Evolutionary conservation across 768 basidiomycete species (phyloP).

Genomic region (Agaricus sinodeliciosus): DNA sequence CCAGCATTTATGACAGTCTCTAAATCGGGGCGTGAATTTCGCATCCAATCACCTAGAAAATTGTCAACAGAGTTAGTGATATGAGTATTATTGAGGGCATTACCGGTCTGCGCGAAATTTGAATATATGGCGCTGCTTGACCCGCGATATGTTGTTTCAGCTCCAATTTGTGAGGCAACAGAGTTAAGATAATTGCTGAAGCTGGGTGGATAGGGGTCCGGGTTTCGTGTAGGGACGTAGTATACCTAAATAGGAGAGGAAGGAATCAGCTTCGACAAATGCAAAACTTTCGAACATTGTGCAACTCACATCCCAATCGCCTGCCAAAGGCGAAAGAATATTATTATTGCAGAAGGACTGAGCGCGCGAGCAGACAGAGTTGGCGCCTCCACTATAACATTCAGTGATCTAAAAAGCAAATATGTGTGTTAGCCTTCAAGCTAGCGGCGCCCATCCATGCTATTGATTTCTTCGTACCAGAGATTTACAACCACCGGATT

Average conservation of each 20-base stretch:
- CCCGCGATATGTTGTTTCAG: slow-evolving; percentile 34
- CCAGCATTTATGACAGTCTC: slow-evolving; percentile 56
- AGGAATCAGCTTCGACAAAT: too few species aligned
- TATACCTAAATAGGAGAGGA: slow-evolving; percentile 32
- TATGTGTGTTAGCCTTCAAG: not conserved
- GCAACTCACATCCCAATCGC: slow-evolving; percentile 43
- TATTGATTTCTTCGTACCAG: slow-evolving; percentile 25
- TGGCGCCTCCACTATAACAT: slow-evolving; percentile 43
- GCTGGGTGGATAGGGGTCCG: slow-evolving; percentile 43
- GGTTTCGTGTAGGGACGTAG: slow-evolving; percentile 35
- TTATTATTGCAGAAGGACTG: slow-evolving; percentile 53
- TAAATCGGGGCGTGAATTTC: slow-evolving; percentile 37
- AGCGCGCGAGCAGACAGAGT: slow-evolving; percentile 47
- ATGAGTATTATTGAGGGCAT: not conserved
- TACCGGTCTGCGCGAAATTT: slow-evolving; percentile 41
- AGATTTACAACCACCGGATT: slow-evolving; percentile 40
- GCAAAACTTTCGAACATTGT: too few species aligned
- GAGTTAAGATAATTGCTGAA: slow-evolving; percentile 26
- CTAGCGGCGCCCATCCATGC: not conserved
- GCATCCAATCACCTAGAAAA: slow-evolving; percentile 52
- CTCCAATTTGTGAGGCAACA: slow-evolving; percentile 32
- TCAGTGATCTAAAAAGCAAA: slow-evolving; percentile 38
- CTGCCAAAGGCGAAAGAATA: slow-evolving; percentile 46
- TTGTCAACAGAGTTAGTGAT: not conserved
- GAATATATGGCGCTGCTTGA: slow-evolving; percentile 34